Conservation (phyloP, 495 filamentous ascomycete species). For the Astrothelium macrocarpum region DNA sequence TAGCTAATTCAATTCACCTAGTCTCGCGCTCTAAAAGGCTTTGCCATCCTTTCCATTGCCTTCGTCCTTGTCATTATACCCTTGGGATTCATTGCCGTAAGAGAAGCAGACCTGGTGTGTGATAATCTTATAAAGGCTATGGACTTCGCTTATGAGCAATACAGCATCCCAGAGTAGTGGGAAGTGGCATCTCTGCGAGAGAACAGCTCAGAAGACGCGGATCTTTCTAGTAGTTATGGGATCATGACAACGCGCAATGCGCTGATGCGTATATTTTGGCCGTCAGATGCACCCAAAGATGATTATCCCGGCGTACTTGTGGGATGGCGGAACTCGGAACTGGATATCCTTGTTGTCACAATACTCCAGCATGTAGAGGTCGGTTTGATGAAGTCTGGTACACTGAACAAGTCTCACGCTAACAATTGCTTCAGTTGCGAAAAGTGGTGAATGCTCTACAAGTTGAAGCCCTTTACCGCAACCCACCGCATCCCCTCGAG, state of each 20-base stretch:
- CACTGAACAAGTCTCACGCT: constrained; percentile 4
- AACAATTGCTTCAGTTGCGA: constrained; percentile 37
- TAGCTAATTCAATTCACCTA: constrained; percentile 18
- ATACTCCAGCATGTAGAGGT: constrained; percentile 90
- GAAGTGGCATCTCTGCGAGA: constrained; percentile 80
- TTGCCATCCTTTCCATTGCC: constrained; percentile 61
- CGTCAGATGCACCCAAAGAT: constrained; percentile 67
- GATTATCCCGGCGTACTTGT: constrained; percentile 69
- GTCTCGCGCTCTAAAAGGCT: constrained; percentile 65
- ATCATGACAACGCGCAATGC: constrained; percentile 68
- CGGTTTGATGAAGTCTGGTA: constrained; percentile 18
- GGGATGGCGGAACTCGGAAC: constrained; percentile 86
- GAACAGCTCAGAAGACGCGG: constrained; percentile 91
- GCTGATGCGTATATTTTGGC: constrained; percentile 97
- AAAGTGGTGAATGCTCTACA: constrained; percentile 84
- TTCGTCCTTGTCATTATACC: constrained; percentile 69
- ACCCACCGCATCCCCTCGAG: constrained; percentile 67
- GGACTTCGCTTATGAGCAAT: constrained; percentile 10
- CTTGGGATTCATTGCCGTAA: constrained; percentile 59
- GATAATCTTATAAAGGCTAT: not conserved
- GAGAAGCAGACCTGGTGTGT: constrained; percentile 56
- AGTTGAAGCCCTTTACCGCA: constrained; percentile 71
- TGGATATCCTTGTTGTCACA: constrained; percentile 82
- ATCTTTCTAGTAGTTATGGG: constrained; percentile 87
- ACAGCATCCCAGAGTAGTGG: constrained; percentile 76